Conservation (phyloP, 805 yeast species). For the Saccharomycopsis sp. region DNA sequence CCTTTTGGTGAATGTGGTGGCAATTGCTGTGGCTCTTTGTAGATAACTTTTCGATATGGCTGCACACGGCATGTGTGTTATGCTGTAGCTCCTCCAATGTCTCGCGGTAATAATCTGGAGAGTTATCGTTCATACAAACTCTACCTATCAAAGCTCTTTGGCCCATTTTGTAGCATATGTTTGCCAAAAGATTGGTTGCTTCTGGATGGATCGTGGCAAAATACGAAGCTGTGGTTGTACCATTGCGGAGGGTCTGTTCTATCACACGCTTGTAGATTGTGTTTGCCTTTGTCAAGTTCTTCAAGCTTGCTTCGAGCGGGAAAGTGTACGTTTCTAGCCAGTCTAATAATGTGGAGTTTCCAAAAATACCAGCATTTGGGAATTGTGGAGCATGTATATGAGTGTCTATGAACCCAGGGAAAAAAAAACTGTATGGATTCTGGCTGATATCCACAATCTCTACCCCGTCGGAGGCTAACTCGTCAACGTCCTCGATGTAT, state of each 20-base stretch:
- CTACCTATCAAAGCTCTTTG: conserved; percentile 90
- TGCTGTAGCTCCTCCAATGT: conserved; percentile 45
- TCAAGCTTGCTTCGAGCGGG: conserved; percentile 72
- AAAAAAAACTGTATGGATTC: conserved; percentile 48
- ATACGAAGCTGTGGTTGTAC: conserved; percentile 90
- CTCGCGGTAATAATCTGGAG: conserved; percentile 67
- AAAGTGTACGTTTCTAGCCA: conserved; percentile 89
- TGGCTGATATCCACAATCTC: conserved; percentile 30
- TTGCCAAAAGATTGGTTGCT: conserved; percentile 72
- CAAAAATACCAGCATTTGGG: conserved; percentile 79
- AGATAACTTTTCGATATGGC: conserved; percentile 39
- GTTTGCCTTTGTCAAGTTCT: conserved; percentile 46
- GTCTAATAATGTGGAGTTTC: conserved; percentile 75
- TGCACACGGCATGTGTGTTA: conserved; percentile 50
- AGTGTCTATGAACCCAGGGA: conserved; percentile 80
- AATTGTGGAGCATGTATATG: conserved; percentile 83
- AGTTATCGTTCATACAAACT: conserved; percentile 86
- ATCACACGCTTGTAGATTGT: conserved; percentile 62
- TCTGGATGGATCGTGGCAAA: conserved; percentile 81
- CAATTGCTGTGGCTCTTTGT: neutral
- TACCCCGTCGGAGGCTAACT: conserved; percentile 22
- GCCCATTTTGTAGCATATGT: conserved; percentile 55
- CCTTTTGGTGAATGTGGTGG: neutral
- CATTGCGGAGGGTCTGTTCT: conserved; percentile 61
- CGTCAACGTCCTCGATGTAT: conserved; percentile 23